phyloP scores from a whole-genome alignment of 306 rosid species.

The Sicyos edulis region DNA sequence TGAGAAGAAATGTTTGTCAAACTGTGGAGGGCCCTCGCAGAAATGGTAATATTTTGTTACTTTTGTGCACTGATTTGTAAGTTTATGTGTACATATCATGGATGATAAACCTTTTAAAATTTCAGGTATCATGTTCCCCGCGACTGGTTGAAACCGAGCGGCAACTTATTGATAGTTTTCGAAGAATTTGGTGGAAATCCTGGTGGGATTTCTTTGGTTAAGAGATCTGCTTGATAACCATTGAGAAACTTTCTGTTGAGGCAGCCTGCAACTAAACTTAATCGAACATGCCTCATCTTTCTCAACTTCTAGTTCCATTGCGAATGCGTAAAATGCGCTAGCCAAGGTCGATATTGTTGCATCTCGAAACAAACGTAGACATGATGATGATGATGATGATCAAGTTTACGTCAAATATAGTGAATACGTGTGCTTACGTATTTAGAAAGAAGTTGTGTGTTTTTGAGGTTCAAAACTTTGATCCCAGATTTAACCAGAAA shows the following conservation, averaged over 20 bases:
- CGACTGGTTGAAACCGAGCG: slow-evolving; percentile 65
- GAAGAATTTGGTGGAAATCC: slow-evolving; percentile 97
- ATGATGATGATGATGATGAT: neutral
- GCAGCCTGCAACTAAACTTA: slow-evolving; percentile 44
- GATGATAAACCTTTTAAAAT: neutral
- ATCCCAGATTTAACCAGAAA: neutral
- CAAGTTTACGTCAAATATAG: slow-evolving; percentile 29
- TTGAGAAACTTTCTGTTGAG: slow-evolving; percentile 43
- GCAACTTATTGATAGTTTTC: slow-evolving; percentile 63
- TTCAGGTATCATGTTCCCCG: slow-evolving; percentile 93
- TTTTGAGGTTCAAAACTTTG: slow-evolving; percentile 8
- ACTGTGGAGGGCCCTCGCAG: slow-evolving; percentile 78
- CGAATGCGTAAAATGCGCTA: neutral
- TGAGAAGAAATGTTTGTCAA: slow-evolving; percentile 52
- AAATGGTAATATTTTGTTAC: slow-evolving; percentile 55
- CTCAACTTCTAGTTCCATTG: neutral
- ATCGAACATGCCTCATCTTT: slow-evolving; percentile 13
- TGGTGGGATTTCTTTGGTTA: slow-evolving; percentile 53
- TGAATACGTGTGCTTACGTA: slow-evolving; percentile 34
- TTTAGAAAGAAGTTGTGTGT: slow-evolving; percentile 27
- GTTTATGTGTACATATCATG: neutral
- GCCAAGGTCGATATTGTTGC: neutral
- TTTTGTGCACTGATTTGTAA: neutral
- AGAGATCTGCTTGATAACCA: slow-evolving; percentile 37
- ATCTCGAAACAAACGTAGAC: neutral